Evolutionary conservation across 2,329 filamentous ascomycete species (phyloP).

Genomic region (Rhinocladiella mackenziei): DNA sequence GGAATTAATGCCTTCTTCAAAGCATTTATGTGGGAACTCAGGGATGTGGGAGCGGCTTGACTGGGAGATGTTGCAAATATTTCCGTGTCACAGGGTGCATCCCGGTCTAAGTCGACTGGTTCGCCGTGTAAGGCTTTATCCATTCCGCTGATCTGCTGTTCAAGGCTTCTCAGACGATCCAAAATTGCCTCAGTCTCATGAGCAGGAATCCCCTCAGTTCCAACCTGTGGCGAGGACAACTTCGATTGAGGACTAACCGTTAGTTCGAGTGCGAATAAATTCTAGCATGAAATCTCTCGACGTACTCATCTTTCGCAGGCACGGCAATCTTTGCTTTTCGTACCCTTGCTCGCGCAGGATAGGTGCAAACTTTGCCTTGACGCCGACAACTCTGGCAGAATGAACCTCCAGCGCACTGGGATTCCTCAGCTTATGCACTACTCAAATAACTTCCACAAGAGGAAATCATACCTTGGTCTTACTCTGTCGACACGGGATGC

Average conservation of each 20-base stretch:
- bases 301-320: background rate
- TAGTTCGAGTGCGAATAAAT: too few relatives aligned
- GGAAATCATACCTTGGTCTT: constrained; percentile 8
- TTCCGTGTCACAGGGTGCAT: constrained; percentile 1
- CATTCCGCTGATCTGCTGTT: constrained; percentile 3
- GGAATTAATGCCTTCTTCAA: constrained; percentile 5
- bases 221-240: background rate
- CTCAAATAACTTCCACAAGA: too few relatives aligned
- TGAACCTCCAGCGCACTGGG: constrained; percentile 1
- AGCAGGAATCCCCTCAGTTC: background rate
- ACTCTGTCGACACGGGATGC: constrained; percentile 7
- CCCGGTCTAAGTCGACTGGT: background rate
- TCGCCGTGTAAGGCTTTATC: background rate
- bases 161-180: constrained; percentile 5
- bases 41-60: background rate
- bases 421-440: too few relatives aligned
- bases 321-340: background rate
- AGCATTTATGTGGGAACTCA: constrained; percentile 9
- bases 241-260: too few relatives aligned
- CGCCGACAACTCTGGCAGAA: constrained; percentile 1
- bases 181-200: background rate
- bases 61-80: constrained; percentile 2
- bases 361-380: constrained; percentile 1
- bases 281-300: background rate
- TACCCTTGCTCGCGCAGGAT: background rate